Evolutionary conservation across 1,284 basidiomycete species (phyloP).

Genomic region (Microbotryum lychnidis-dioicae): DNA sequence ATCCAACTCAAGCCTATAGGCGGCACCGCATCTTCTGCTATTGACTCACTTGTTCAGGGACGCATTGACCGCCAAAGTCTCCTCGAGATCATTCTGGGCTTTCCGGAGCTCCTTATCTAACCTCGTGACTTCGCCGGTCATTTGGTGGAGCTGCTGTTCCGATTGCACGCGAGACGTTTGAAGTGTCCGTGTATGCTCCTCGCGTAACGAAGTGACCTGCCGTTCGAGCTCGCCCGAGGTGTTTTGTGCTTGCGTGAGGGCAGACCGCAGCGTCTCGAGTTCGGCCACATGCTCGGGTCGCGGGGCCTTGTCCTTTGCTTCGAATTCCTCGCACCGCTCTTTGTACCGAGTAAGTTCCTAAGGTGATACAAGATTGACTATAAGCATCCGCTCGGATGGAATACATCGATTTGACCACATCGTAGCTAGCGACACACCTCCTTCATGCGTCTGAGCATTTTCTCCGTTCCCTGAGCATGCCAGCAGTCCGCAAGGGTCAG

Average conservation of each 20-base stretch:
- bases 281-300: constrained; percentile 53
- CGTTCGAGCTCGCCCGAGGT: not conserved
- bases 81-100: constrained; percentile 33
- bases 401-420: not conserved
- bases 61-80: constrained; percentile 31
- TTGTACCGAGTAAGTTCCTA: constrained; percentile 80
- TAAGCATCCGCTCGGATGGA: not conserved
- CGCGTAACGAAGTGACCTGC: not conserved
- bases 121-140: constrained; percentile 73
- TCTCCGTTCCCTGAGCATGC: constrained; percentile 71
- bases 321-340: constrained; percentile 63
- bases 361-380: no score
- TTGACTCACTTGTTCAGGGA: constrained; percentile 25
- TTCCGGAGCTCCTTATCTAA: constrained; percentile 42
- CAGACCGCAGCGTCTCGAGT: constrained; percentile 51
- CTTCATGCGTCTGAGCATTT: constrained; percentile 96
- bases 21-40: not conserved
- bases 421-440: constrained; percentile 40
- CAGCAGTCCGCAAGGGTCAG: constrained; percentile 40
- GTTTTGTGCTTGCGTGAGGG: constrained; percentile 51
- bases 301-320: constrained; percentile 55
- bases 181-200: not conserved
- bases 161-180: constrained; percentile 51
- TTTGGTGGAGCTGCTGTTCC: constrained; percentile 52
- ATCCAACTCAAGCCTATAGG: not conserved